Base-by-base conservation (phyloP, 176 grass and related monocot genomes). In the Metroxylon sagu region DNA sequence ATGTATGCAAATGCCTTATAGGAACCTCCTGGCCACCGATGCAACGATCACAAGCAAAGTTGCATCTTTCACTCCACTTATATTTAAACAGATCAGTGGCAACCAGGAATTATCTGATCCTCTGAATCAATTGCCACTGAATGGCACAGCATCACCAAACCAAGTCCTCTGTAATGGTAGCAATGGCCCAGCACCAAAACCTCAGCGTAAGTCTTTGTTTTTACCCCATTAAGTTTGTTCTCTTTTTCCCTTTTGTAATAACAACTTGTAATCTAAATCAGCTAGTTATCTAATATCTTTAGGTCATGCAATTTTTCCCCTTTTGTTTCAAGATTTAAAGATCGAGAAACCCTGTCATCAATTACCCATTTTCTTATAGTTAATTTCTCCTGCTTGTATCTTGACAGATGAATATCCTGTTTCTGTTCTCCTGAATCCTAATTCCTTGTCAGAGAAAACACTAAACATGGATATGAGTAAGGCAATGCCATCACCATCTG, bases 1-100 rank as follows among this genome's bases (percentile, higher is more conserved):
- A 48, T 58, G 67, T 53, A 30, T 25, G 29, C 30, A 57, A 18
- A 49, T 21, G 18, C n/a, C 30, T 18, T 39, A 69, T 19, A 69
- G 5, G 19, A 57, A 25, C 31, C 19, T 69, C 29, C 56, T 57
- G 12, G 31, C 19, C 5, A 18, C 14, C 3, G 16, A 57, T 21
- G 67, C 29, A 17, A 30, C 19, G 4, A 14, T 23, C 3, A 29
- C 53, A 0, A 69, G n/a, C 53, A 57, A 57, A 6, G 29, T 54
- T 3, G 5, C 21, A 49, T 58, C 49, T 57, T 69, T 57, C 54
- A 57, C 35, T 5, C 54, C 54, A 3, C 30, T 57, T 7, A 49
- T 58, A 29, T 29, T 26, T 16, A 48, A 19, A 5, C 50, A 67
- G 50, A 54, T 67, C 6, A 26, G 26, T 5, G 31, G 29, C 29